Percentiles rank a stretch among this genome's conserved stretches.
Conservation (phyloP, 2,329 filamentous ascomycete genomes). For the Metarhizium anisopliae region DNA sequence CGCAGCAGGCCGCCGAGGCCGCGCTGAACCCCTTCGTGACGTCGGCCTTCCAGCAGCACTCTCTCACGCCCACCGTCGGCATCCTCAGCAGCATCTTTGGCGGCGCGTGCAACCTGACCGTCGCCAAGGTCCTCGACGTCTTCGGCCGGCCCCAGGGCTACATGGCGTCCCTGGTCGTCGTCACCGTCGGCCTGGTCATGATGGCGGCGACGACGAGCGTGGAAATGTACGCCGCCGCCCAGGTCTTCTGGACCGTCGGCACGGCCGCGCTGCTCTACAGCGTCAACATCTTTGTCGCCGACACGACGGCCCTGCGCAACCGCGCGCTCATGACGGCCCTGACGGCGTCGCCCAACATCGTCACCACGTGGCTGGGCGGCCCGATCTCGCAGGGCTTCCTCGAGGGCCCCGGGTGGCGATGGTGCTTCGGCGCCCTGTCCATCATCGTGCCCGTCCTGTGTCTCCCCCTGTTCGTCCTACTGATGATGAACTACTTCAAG, state of each 20-base stretch:
- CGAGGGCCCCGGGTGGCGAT: constrained; percentile 38
- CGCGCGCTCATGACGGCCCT: constrained; percentile 38
- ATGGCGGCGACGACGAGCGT: constrained; percentile 48
- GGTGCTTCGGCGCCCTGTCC: constrained; percentile 59
- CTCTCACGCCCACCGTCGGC: constrained; percentile 38
- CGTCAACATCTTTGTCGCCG: constrained; percentile 55
- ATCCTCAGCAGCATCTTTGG: constrained; percentile 43
- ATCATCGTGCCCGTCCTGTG: constrained; percentile 55
- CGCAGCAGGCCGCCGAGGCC: constrained; percentile 27
- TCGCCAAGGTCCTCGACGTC: constrained; percentile 56
- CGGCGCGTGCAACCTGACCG: constrained; percentile 51
- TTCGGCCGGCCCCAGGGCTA: constrained; percentile 57
- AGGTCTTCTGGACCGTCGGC: constrained; percentile 58
- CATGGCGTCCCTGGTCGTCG: constrained; percentile 37
- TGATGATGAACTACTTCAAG: constrained; percentile 47
- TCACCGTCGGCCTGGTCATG: constrained; percentile 41
- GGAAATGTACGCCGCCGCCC: constrained; percentile 42
- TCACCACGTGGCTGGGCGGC: constrained; percentile 54
- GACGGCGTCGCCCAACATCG: constrained; percentile 48
- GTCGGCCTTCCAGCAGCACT: constrained; percentile 40
- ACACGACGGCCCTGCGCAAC: constrained; percentile 56
- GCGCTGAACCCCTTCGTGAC: constrained; percentile 37
- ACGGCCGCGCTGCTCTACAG: constrained; percentile 39
- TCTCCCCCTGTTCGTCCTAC: constrained; percentile 49
- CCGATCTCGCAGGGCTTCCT: constrained; percentile 44